Evolutionary conservation across 1,139 yeast species (phyloP).

Genomic region (Hemisphaericaspora lyxosophila): DNA sequence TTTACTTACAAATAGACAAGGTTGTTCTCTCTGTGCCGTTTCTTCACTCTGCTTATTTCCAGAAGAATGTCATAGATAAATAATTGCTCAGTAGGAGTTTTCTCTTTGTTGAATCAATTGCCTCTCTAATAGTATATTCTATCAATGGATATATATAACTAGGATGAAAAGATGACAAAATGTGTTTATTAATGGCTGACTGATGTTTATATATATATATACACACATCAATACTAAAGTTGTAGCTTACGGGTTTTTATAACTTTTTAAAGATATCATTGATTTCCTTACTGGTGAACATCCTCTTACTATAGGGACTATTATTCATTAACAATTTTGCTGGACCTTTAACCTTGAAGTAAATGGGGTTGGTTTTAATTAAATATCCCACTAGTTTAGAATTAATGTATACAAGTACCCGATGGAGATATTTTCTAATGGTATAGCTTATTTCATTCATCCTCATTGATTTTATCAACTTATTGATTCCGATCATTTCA

Average conservation of each 20-base stretch:
- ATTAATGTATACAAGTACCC: conserved; percentile 1
- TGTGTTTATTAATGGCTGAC: too few relatives aligned
- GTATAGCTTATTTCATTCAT: background rate
- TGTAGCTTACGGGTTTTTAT: background rate
- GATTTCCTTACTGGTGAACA: conserved; percentile 26
- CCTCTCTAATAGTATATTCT: too few relatives aligned
- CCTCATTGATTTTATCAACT: background rate
- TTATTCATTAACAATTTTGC: conserved; percentile 24
- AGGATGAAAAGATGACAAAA: too few relatives aligned
- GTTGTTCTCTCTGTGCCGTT: too few relatives aligned
- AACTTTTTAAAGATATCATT: conserved; percentile 8
- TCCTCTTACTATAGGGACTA: conserved; percentile 4
- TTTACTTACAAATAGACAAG: too few relatives aligned
- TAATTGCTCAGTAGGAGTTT: too few relatives aligned
- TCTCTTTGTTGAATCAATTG: too few relatives aligned
- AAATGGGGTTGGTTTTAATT: conserved; percentile 21
- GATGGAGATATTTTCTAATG: background rate
- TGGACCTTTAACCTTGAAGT: conserved; percentile 28
- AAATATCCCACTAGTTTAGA: conserved; percentile 11
- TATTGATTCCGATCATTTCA: background rate
- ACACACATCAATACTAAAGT: too few relatives aligned
- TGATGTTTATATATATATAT: too few relatives aligned
- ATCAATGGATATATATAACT: too few relatives aligned
- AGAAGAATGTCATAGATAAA: too few relatives aligned
- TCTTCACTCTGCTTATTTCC: too few relatives aligned